Percentiles rank a stretch among this genome's conserved stretches.
Conservation (phyloP, 2,329 filamentous ascomycete species). For the Ceratocystis destructans region DNA sequence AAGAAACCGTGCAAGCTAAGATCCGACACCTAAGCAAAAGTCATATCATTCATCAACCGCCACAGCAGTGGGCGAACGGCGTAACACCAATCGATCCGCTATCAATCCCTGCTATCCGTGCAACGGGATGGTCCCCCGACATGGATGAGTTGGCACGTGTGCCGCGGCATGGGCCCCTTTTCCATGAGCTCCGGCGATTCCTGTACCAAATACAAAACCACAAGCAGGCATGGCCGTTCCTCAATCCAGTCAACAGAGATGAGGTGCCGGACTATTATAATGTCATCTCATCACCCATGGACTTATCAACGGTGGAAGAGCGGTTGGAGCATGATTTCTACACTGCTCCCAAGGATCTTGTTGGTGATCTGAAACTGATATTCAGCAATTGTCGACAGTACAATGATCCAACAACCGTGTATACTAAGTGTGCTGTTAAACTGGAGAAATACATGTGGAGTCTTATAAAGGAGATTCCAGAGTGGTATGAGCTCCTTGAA, state of each 20-base stretch:
- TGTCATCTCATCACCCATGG: slow-evolving; percentile 97
- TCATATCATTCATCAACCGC: slow-evolving; percentile 74
- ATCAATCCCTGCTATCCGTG: slow-evolving; percentile 74
- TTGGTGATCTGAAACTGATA: slow-evolving; percentile 73
- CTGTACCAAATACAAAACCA: slow-evolving; percentile 95
- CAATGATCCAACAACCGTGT: slow-evolving; percentile 89
- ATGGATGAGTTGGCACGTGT: slow-evolving; percentile 96
- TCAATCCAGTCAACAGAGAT: slow-evolving; percentile 83
- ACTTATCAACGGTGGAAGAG: slow-evolving; percentile 85
- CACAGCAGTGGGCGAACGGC: slow-evolving; percentile 71
- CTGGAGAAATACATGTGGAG: slow-evolving; percentile 92
- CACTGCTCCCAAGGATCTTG: slow-evolving; percentile 79
- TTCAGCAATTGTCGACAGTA: slow-evolving; percentile 93
- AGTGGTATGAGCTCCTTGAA: slow-evolving; percentile 47
- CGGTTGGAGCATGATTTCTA: slow-evolving; percentile 93
- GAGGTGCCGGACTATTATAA: slow-evolving; percentile 99
- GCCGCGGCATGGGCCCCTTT: slow-evolving; percentile 89
- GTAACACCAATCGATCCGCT: slow-evolving; percentile 69
- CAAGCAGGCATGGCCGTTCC: slow-evolving; percentile 84
- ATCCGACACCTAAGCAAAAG: slow-evolving; percentile 82
- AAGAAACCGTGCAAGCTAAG: slow-evolving; percentile 87
- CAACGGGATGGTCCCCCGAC: slow-evolving; percentile 86
- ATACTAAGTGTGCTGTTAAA: slow-evolving; percentile 89
- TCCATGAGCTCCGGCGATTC: slow-evolving; percentile 82
- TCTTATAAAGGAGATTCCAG: slow-evolving; percentile 79